These are phyloP conservation scores for Fusarium pseudoanthophilum DNA, from an alignment of 2,329 filamentous ascomycete genomes.

Conservation along the genomic window DNA sequence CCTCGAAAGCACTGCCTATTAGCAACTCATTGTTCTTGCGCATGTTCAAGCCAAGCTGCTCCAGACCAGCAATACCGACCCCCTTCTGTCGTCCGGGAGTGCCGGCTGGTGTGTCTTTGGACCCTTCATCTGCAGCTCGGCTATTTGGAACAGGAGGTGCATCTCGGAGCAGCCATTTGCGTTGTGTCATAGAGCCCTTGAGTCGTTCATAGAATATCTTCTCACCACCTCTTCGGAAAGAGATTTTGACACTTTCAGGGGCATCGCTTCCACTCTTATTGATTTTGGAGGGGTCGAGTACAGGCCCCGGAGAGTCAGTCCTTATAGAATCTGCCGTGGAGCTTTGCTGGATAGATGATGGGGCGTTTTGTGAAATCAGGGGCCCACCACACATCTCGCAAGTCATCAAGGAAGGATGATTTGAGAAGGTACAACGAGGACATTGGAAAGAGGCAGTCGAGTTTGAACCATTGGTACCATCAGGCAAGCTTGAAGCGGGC, in stretches of 20 bases:
- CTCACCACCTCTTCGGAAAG: slow-evolving; percentile 88
- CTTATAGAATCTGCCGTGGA: slow-evolving; percentile 56
- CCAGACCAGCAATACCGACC: slow-evolving; percentile 91
- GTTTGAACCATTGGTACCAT: slow-evolving; percentile 6
- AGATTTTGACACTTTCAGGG: slow-evolving; percentile 85
- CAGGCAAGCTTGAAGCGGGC: background rate
- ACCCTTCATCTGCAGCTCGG: slow-evolving; percentile 50
- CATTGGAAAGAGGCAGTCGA: slow-evolving; percentile 68
- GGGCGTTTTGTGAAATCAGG: slow-evolving; percentile 66
- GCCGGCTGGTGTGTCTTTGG: slow-evolving; percentile 44
- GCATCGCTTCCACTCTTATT: slow-evolving; percentile 61
- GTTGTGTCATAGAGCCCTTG: slow-evolving; percentile 87
- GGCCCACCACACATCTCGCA: slow-evolving; percentile 94
- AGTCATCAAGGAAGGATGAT: slow-evolving; percentile 84
- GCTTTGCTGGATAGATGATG: slow-evolving; percentile 47
- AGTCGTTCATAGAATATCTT: slow-evolving; percentile 90
- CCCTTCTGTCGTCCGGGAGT: slow-evolving; percentile 62
- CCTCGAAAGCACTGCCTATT: slow-evolving; percentile 94
- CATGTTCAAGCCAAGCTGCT: slow-evolving; percentile 84
- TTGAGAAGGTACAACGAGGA: slow-evolving; percentile 91
- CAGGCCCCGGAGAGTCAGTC: slow-evolving; percentile 82
- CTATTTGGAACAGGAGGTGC: slow-evolving; percentile 84
- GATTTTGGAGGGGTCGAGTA: slow-evolving; percentile 56
- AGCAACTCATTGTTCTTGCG: slow-evolving; percentile 93
- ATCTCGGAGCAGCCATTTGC: slow-evolving; percentile 93